Base-by-base conservation (phyloP, 78 protist species). In the Dictyostelium intermedium region DNA sequence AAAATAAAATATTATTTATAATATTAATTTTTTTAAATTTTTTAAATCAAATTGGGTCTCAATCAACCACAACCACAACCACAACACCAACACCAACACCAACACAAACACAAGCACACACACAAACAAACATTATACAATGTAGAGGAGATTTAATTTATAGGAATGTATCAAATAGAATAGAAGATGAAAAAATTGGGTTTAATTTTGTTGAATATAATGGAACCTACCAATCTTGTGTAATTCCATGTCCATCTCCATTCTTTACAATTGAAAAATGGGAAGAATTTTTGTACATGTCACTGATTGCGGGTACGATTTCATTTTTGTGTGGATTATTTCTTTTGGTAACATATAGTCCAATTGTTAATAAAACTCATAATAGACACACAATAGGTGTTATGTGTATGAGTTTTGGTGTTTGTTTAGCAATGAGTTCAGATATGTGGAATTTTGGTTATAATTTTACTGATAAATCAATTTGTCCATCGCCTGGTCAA, bases 111-210 rank as follows among this genome's bases (percentile, higher is more conserved):
- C 16, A n/a, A n/a, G n/a, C n/a, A n/a, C n/a, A n/a, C n/a, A n/a
- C n/a, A n/a, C n/a, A n/a, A n/a, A n/a, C n/a, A n/a, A n/a, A n/a
- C n/a, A n/a, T n/a, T n/a, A n/a, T 18, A 16, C 61, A 50, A 50
- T 70, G 77, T 32, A 70, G 41, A 30, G 77, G 77, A 4, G 77
- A 70, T 70, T 70, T 70, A 32, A 32, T 70, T 14, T 70, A 70
- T 35, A 85, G 92, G 25, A 56, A 85, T 56, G 50, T 73, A 23
- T 34, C 84, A 23, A 56, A 87, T 61, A 87, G 84, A 30, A 41
- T 47, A 16, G 56, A 39, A 0, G 91, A 84, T 73, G 63, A n/a
- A 84, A 35, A 66, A 8, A 76, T 53, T 35, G 92, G 92, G 39
- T 87, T 32, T 30, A 37, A 13, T 23, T 77, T 53, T 77, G 66